Percentiles rank a stretch among this genome's conserved stretches.
Evolutionary conservation across 1,139 yeast genomes (phyloP).

Genomic region (Nakaseomyces nivariensis): DNA sequence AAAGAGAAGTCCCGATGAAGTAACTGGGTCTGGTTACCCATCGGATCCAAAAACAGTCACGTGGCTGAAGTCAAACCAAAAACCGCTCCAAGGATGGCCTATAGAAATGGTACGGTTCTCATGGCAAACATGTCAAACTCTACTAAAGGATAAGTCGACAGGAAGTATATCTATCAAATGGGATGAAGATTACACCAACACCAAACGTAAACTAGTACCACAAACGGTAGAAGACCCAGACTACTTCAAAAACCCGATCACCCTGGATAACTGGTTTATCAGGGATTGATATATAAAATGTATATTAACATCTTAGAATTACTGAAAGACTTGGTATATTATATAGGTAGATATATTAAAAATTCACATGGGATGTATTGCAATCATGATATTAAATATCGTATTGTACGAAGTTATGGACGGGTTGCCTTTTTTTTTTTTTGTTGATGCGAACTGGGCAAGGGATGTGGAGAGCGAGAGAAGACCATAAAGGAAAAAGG

Average conservation of each 20-base stretch:
- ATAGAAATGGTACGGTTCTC: constrained; percentile 67
- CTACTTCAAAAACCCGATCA: constrained; percentile 9
- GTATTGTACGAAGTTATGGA: neutral
- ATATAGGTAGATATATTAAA: neutral
- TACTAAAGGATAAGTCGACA: constrained; percentile 41
- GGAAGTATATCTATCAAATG: constrained; percentile 41
- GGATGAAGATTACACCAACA: constrained; percentile 41
- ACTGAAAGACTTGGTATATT: no score
- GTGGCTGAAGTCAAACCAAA: constrained; percentile 56
- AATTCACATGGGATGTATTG: no score
- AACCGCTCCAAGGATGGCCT: constrained; percentile 82
- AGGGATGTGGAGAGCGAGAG: neutral
- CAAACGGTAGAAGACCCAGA: neutral
- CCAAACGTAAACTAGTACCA: constrained; percentile 15
- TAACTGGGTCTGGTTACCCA: constrained; percentile 83
- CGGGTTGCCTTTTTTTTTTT: neutral
- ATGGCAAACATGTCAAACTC: constrained; percentile 87
- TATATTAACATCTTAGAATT: no score
- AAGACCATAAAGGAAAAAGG: neutral
- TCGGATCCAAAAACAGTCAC: constrained; percentile 74
- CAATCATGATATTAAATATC: neutral
- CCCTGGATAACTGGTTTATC: constrained; percentile 26
- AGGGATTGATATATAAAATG: no score
- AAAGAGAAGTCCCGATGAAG: constrained; percentile 21
- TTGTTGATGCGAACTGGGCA: neutral